Percentiles rank a stretch among this genome's conserved stretches.
Evolutionary conservation across 1,284 basidiomycete genomes (phyloP).

Genomic region (Rhodotorula sp.): DNA sequence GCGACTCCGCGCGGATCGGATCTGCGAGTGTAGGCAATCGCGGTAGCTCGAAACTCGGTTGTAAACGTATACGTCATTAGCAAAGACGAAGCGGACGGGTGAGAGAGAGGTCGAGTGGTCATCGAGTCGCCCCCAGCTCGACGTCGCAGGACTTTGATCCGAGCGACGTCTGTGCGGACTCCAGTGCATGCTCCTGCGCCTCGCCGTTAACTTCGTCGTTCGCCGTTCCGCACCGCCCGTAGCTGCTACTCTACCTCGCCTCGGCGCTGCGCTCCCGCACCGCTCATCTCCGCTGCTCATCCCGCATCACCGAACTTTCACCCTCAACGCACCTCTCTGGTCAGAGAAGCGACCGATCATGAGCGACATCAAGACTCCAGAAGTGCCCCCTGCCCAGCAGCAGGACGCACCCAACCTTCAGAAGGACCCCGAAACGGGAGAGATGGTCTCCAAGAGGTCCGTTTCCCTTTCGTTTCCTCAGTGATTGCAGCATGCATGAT

Average conservation of each 20-base stretch:
- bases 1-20: too few relatives aligned
- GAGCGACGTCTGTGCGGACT: neutral
- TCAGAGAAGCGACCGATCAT: constrained; percentile 4
- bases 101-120: too few relatives aligned
- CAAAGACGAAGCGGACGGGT: too few relatives aligned
- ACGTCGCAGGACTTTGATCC: neutral
- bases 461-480: constrained; percentile 47
- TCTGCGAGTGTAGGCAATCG: too few relatives aligned
- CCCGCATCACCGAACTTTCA: neutral
- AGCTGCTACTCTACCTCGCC: too few relatives aligned
- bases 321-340: neutral
- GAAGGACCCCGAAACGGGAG: constrained; percentile 79
- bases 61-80: too few relatives aligned
- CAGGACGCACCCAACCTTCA: constrained; percentile 35
- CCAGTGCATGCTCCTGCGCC: constrained; percentile 39
- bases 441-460: constrained; percentile 91
- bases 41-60: too few relatives aligned
- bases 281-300: neutral
- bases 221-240: neutral
- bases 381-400: constrained; percentile 14
- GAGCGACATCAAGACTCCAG: constrained; percentile 15
- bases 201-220: neutral
- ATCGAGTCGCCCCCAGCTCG: too few relatives aligned
- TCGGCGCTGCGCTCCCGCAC: too few relatives aligned
- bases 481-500: neutral